Evolutionary conservation across 257 asterid species (phyloP).

Genomic region (Solanum bukasovii): DNA sequence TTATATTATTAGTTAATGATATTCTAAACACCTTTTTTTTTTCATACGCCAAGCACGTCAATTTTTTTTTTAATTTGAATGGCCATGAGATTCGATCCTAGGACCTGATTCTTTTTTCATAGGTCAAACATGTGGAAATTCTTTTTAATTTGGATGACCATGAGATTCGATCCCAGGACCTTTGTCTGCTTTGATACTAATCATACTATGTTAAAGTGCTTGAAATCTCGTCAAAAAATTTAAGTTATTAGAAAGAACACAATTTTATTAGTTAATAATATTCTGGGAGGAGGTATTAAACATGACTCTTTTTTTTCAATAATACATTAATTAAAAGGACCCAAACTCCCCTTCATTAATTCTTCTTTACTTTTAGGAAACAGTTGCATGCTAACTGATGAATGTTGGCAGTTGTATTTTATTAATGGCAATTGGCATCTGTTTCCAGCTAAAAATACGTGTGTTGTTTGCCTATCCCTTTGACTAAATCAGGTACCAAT

Average conservation of each 20-base stretch:
- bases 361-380: background rate
- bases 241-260: background rate
- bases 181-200: too few species aligned
- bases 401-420: background rate
- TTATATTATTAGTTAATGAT: background rate
- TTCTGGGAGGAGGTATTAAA: background rate
- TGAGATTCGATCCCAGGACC: too few species aligned
- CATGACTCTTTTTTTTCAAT: background rate
- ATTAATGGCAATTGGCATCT: background rate
- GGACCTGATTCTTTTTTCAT: too few species aligned
- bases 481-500: background rate
- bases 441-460: background rate
- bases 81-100: too few species aligned
- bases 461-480: background rate
- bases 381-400: conserved; percentile 2
- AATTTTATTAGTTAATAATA: background rate
- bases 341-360: background rate
- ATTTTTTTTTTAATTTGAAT: background rate
- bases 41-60: background rate
- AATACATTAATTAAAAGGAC: background rate
- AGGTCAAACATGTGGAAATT: too few species aligned
- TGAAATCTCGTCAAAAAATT: background rate
- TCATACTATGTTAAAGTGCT: too few species aligned
- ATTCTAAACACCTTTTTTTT: too few species aligned
- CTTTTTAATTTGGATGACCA: too few species aligned